Evolutionary conservation across 495 filamentous ascomycete species (phyloP).

Genomic region (Aspergillus cristatus): DNA sequence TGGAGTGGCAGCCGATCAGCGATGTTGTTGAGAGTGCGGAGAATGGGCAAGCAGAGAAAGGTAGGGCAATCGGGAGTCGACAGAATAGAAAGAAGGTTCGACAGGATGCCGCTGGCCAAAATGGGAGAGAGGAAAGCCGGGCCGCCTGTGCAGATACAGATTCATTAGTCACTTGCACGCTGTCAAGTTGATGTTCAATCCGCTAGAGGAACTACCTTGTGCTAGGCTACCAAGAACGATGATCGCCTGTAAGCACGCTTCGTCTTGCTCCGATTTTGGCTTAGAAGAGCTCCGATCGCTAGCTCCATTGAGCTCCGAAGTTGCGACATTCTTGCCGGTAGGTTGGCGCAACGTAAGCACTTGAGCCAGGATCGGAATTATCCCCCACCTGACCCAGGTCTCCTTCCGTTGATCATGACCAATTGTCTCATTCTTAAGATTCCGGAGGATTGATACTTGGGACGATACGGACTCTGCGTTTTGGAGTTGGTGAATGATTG

Average conservation of each 20-base stretch:
- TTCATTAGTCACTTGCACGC: constrained; percentile 8
- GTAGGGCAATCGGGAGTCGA: constrained; percentile 55
- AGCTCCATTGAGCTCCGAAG: constrained; percentile 25
- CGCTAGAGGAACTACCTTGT: constrained; percentile 49
- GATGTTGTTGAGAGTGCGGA: constrained; percentile 66
- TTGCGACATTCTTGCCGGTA: constrained; percentile 25
- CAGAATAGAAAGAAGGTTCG: constrained; percentile 56
- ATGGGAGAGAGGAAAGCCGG: constrained; percentile 69
- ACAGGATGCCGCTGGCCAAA: constrained; percentile 53
- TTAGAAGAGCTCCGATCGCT: constrained; percentile 9
- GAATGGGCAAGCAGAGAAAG: constrained; percentile 57
- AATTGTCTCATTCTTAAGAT: constrained; percentile 80
- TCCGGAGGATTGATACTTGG: constrained; percentile 56
- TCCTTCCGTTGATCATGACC: constrained; percentile 86
- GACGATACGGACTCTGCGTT: constrained; percentile 49
- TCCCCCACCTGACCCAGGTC: constrained; percentile 56
- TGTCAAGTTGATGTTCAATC: neutral
- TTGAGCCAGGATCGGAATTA: constrained; percentile 57
- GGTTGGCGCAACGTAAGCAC: constrained; percentile 40
- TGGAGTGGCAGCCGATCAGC: constrained; percentile 53
- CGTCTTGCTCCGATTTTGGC: constrained; percentile 43
- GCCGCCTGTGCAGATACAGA: constrained; percentile 52
- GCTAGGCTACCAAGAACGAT: constrained; percentile 76
- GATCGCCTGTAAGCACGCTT: constrained; percentile 66
- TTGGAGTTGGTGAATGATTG: constrained; percentile 54